Base-by-base conservation (phyloP, 768 basidiomycete species). In the Panaeolus papilionaceus region DNA sequence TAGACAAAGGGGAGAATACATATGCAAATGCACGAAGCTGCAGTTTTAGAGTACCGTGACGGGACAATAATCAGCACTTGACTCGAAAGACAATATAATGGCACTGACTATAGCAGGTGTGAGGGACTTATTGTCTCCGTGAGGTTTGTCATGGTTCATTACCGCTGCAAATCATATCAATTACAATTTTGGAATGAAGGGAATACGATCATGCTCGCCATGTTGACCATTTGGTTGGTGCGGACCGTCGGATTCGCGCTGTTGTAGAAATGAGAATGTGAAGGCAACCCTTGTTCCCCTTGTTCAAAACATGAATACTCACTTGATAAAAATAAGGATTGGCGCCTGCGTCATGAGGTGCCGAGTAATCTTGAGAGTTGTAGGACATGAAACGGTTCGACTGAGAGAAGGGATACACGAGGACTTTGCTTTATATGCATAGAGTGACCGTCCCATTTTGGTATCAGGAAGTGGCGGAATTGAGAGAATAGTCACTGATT, bases 341-440 rank as follows among this genome's bases (percentile, higher is more conserved):
- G n/a, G 54, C 64, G 61, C 39, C 23, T 7, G 58, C 11, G 11
- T 58, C 63, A 16, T 51, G 67, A 18, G 67, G 33, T 33, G 67
- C 49, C 1, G 67, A 51, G 26, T 51, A 42, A 1, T 49, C 39
- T 12, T 67, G 66, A 42, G 62, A 39, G 9, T 40, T 20, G 62
- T 20, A 33, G 28, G 45, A 38, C 38, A 42, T n/a, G n/a, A 33
- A 40, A 51, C 26, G 12, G 42, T 58, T 40, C 18, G 10, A 40
- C 64, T 14, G 6, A 14, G 26, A 38, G 47, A 64, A 23, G 11
- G 42, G 54, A 38, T 14, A 23, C 23, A 45, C 40, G 61, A 33
- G 61, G 61, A n/a, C 44, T 45, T 63, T 61, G n/a, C 44, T 45
- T 63, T 61, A 47, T 33, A 58, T 58, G 14, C 10, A 2, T 14